phyloP scores from a whole-genome alignment of 1,139 yeast species.

The Suhomyces terraborum region DNA sequence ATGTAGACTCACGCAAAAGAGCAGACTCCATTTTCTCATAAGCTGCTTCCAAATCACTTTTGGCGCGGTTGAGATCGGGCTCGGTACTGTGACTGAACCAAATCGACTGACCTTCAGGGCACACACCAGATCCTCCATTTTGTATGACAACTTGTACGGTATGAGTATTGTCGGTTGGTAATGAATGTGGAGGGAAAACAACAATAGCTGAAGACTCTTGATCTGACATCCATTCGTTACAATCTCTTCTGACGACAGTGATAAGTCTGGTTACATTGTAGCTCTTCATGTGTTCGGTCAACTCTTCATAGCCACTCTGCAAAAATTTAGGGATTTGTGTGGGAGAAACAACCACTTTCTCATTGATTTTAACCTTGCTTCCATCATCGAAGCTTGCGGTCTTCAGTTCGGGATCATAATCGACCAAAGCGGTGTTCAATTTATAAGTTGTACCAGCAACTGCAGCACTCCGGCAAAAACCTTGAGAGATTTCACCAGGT shows the following conservation, averaged over 20 bases:
- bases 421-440: constrained; percentile 63
- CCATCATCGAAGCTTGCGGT: constrained; percentile 80
- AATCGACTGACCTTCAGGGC: constrained; percentile 83
- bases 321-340: constrained; percentile 63
- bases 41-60: constrained; percentile 79
- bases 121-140: constrained; percentile 88
- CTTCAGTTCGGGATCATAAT: constrained; percentile 65
- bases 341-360: constrained; percentile 71
- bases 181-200: constrained; percentile 88
- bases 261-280: constrained; percentile 69
- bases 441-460: constrained; percentile 97
- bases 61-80: constrained; percentile 63
- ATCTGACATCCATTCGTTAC: constrained; percentile 88
- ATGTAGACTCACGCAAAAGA: constrained; percentile 73
- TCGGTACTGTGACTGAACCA: constrained; percentile 89
- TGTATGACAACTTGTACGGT: constrained; percentile 87
- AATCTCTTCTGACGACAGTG: constrained; percentile 81
- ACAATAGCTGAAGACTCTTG: constrained; percentile 84
- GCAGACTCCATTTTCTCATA: constrained; percentile 76
- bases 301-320: constrained; percentile 36
- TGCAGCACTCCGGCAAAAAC: constrained; percentile 96
- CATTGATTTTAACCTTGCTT: constrained; percentile 68
- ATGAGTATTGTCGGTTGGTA: constrained; percentile 62
- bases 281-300: constrained; percentile 42
- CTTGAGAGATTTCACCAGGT: constrained; percentile 95